Base-by-base conservation (phyloP, 1,284 basidiomycete species). In the Naganishia liquefaciens region DNA sequence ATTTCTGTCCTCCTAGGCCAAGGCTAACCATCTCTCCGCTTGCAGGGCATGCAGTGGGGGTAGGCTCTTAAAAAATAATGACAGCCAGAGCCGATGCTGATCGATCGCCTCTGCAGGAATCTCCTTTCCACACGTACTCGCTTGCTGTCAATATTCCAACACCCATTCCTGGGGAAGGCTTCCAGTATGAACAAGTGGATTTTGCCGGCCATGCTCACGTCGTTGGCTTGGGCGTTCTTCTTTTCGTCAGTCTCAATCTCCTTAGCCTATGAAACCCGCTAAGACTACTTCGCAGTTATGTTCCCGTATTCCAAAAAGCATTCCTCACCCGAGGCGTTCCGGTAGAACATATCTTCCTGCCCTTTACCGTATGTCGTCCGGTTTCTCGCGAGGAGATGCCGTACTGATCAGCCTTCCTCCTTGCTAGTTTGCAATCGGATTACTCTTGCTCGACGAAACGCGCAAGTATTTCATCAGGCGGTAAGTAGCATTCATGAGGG, bases 21-120 rank as follows among this genome's bases (percentile, higher is more conserved):
- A 17, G 2, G 5, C 27, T 46, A 11, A 46, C n/a, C 57, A 37
- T n/a, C 30, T 47, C 25, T n/a, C 21, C 21, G 19, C 25, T 39
- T 25, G 5, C 46, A 60, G 62, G 54, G 87, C 66, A 85, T 86
- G 82, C 87, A 88, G 78, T 88, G 84, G 81, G 85, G 81, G 69
- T 77, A 70, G 43, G 57, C 13, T 13, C 10, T 13, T 6, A 37
- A 21, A 50, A 13, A 73, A 73, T 27, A 27, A 33, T 58, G 66
- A 10, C 27, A 60, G 6, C 63, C 64, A 5, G 2, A 28, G 42
- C 10, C 23, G 27, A 11, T 17, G 40, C 49, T 15, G 11, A n/a
- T 7, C 33, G 15, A 42, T 70, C 62, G 55, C 65, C 57, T 9
- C 15, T 40, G 69, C 54, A 79, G 83, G 70, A 86, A 83, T 68